These are phyloP conservation scores for Lentinula novae-zelandiae DNA, from an alignment of 1,284 basidiomycete species.

Conservation along the genomic window DNA sequence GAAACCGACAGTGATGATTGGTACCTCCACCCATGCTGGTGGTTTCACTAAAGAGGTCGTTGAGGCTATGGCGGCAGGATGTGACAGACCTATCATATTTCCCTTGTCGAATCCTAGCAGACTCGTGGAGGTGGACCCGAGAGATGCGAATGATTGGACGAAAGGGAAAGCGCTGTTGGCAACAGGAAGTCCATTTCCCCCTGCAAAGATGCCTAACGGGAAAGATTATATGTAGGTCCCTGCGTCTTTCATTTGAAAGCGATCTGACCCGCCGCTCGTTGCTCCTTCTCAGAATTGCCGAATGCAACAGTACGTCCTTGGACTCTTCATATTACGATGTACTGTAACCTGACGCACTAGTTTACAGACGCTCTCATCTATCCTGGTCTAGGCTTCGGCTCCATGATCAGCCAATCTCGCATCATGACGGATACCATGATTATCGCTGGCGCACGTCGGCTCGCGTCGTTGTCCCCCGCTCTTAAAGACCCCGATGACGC, in stretches of 20 bases:
- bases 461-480: constrained; percentile 76
- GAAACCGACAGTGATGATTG: constrained; percentile 74
- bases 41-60: constrained; percentile 82
- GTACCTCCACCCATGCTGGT: constrained; percentile 75
- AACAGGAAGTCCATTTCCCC: constrained; percentile 80
- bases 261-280: background rate
- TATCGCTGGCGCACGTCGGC: constrained; percentile 66
- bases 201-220: constrained; percentile 64
- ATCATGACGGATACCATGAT: constrained; percentile 72
- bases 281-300: constrained; percentile 48
- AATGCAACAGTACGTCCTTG: constrained; percentile 60
- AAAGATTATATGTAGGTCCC: constrained; percentile 60
- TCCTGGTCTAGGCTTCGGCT: constrained; percentile 76
- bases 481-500: constrained; percentile 60
- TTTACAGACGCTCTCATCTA: constrained; percentile 68
- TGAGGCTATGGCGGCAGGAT: constrained; percentile 62
- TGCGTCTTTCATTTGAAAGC: no score
- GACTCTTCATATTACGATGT: background rate
- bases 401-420: constrained; percentile 60
- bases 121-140: constrained; percentile 73
- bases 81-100: constrained; percentile 76
- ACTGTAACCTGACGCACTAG: background rate
- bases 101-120: constrained; percentile 81
- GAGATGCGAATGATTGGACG: constrained; percentile 74
- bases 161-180: constrained; percentile 73